Evolutionary conservation across 345 rosid species (phyloP).

Genomic region (Corchorus olitorius): DNA sequence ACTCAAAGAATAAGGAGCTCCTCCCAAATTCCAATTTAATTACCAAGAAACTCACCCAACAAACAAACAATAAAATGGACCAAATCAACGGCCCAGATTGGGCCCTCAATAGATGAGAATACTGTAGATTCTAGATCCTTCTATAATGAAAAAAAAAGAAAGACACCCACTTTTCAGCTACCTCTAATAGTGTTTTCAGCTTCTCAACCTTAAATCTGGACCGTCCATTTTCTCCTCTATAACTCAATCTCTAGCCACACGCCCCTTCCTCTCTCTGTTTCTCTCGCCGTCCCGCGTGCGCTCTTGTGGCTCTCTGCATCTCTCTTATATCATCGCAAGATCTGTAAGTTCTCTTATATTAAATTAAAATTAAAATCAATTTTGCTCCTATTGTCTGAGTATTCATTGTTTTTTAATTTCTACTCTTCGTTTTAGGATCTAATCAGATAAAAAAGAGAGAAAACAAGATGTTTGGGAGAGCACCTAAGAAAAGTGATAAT

Average conservation of each 20-base stretch:
- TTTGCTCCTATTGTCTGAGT: not conserved
- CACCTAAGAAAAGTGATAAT: constrained; percentile 70
- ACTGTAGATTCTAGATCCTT: constrained; percentile 43
- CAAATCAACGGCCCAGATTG: constrained; percentile 1
- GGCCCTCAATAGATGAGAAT: not conserved
- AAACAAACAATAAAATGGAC: not conserved
- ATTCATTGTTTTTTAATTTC: not conserved
- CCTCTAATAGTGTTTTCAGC: not conserved
- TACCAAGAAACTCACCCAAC: not conserved
- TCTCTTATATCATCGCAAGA: not conserved
- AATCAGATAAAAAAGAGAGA: not conserved
- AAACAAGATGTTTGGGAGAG: constrained; percentile 57
- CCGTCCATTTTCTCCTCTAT: constrained; percentile 32
- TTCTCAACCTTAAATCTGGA: constrained; percentile 25
- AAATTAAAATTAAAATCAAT: not conserved
- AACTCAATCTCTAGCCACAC: not conserved
- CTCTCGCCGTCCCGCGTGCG: constrained; percentile 19
- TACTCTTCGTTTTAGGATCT: not conserved
- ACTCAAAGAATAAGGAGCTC: too few relatives aligned
- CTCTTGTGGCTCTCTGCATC: constrained; percentile 16
- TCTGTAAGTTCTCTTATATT: constrained; percentile 1
- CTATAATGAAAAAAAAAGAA: not conserved
- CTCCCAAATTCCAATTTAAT: not conserved
- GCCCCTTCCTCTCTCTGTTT: not conserved
- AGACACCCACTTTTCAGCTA: not conserved